phyloP scores from a whole-genome alignment of 805 yeast genomes.

The Scheffersomyces coipomensis region DNA sequence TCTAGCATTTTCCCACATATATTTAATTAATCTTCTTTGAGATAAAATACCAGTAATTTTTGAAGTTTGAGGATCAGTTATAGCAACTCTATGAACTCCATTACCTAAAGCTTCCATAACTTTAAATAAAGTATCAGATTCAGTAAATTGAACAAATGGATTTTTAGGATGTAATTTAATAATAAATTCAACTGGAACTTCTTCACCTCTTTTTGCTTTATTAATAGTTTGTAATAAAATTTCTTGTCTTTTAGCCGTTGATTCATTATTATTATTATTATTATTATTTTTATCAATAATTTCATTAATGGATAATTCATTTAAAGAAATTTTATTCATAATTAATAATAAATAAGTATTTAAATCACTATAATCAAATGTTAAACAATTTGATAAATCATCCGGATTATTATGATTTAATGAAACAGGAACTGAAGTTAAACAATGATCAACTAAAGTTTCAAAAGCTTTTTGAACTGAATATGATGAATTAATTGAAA shows the following conservation, averaged over 20 bases:
- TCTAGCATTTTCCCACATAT: slow-evolving; percentile 90
- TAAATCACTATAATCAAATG: slow-evolving; percentile 90
- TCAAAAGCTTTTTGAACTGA: slow-evolving; percentile 91
- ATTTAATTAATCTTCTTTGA: slow-evolving; percentile 83
- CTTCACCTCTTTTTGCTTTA: slow-evolving; percentile 81
- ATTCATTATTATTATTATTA: slow-evolving; percentile 19
- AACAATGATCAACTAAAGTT: slow-evolving; percentile 62
- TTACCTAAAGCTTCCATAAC: slow-evolving; percentile 89
- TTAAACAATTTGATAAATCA: slow-evolving; percentile 63
- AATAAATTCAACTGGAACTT: slow-evolving; percentile 89
- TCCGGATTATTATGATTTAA: slow-evolving; percentile 41
- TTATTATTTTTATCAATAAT: too few relatives aligned
- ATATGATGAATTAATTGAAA: slow-evolving; percentile 60
- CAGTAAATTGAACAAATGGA: slow-evolving; percentile 78
- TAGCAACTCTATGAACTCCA: slow-evolving; percentile 93
- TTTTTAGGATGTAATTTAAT: slow-evolving; percentile 82
- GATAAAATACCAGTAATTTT: slow-evolving; percentile 81
- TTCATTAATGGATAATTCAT: slow-evolving; percentile 32
- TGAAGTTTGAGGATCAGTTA: slow-evolving; percentile 47
- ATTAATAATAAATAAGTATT: slow-evolving; percentile 83
- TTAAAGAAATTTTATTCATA: slow-evolving; percentile 59
- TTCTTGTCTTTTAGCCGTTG: slow-evolving; percentile 28
- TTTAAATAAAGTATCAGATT: slow-evolving; percentile 61
- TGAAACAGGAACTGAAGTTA: slow-evolving; percentile 83
- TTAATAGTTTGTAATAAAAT: slow-evolving; percentile 42